Percentiles rank a stretch among this genome's conserved stretches.
Conservation (phyloP, 345 rosid genomes). For the Salix caprea region DNA sequence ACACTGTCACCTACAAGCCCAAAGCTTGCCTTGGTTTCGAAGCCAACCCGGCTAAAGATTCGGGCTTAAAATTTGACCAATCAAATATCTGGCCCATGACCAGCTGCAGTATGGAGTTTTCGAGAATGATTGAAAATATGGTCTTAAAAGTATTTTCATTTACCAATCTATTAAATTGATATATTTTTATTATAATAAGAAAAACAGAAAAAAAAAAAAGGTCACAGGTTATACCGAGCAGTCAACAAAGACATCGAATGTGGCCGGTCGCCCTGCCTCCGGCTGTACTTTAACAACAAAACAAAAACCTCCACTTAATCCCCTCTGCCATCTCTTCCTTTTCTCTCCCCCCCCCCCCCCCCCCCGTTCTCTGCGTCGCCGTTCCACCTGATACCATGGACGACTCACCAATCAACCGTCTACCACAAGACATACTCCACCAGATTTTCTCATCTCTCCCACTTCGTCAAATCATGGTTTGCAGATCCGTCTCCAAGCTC, state of each 20-base stretch:
- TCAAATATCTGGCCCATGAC: background rate
- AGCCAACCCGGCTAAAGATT: too few relatives aligned
- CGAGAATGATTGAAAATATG: background rate
- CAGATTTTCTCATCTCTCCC: slow-evolving; percentile 81
- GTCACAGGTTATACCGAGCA: background rate
- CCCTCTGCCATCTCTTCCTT: background rate
- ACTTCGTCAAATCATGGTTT: slow-evolving; percentile 66
- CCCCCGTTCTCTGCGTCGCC: background rate
- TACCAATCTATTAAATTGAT: too few relatives aligned
- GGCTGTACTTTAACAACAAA: background rate
- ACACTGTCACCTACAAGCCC: background rate
- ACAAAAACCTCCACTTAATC: background rate
- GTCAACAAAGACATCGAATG: background rate
- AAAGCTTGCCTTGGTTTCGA: background rate
- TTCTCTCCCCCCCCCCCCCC: too few relatives aligned
- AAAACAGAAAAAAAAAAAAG: too few relatives aligned
- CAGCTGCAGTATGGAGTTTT: background rate
- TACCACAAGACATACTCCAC: slow-evolving; percentile 67
- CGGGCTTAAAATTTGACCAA: background rate
- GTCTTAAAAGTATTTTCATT: too few relatives aligned
- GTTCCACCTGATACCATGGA: background rate
- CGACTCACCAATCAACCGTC: slow-evolving; percentile 45
- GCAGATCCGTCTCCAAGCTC: slow-evolving; percentile 64
- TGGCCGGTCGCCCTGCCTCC: background rate
- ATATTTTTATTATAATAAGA: too few relatives aligned